Base-by-base conservation (phyloP, 371 early-diverging fungal species). In the Lichtheimia corymbifera region DNA sequence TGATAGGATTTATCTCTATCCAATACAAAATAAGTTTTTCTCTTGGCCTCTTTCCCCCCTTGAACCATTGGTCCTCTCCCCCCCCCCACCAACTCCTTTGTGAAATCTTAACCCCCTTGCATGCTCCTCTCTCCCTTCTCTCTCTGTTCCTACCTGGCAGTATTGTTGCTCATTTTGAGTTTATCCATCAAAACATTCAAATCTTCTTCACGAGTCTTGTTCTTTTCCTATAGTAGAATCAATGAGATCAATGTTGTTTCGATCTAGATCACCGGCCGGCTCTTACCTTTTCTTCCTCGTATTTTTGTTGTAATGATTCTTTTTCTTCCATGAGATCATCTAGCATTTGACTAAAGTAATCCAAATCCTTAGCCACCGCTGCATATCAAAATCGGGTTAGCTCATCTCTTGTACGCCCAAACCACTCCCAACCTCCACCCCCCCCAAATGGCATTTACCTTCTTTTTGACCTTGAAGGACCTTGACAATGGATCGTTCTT, bases 301-400 rank as follows among this genome's bases (percentile, higher is more conserved):
- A 70, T 58, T 72, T 67, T 51, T 62, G 63, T 7, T 67, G 64
- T 24, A 71, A 60, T n/a, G 58, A 40, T 17, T 75, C 77, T 54
- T 71, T 80, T 54, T 77, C 61, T 73, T 83, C 72, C 72, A 84
- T 72, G 17, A 80, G 27, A 59, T 83, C 74, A 70, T 89, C 73
- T 53, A 76, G 59, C 54, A 77, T 58, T 28, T 76, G 54, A 68
- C 83, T 61, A 27, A 80, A 77, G 45, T 77, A 80, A 27, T 80
- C 80, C 2, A 80, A 65, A 64, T 80, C 80, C 40, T 75, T 77
- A 1, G 72, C 56, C 50, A 80, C 74, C 11, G 80, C 80, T 80
- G 53, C n/a, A 20, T 14, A 52, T 13, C 28, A 27, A 27, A 52
- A 28, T n/a, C n/a, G 11, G 47, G n/a, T 14, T 17, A 30, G 27